Percentiles rank a stretch among this genome's conserved stretches.
Evolutionary conservation across 2,329 filamentous ascomycete genomes (phyloP).

Genomic region (Chrysoporthe cubensis): DNA sequence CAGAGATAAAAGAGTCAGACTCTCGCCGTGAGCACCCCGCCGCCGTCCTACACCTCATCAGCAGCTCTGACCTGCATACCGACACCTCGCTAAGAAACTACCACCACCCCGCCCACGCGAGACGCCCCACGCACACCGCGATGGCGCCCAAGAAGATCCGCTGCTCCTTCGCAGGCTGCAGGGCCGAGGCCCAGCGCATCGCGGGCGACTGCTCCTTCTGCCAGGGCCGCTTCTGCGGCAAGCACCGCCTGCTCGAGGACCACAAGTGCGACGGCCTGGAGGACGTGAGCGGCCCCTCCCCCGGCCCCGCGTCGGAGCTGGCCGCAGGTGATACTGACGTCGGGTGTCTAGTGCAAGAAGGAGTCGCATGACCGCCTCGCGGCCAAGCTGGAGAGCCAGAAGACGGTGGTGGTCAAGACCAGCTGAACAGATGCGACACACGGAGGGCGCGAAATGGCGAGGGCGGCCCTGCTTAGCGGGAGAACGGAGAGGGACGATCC

Average conservation of each 20-base stretch:
- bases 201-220: slow-evolving; percentile 97
- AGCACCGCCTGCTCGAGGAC: slow-evolving; percentile 90
- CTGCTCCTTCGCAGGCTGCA: slow-evolving; percentile 90
- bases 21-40: too few relatives aligned
- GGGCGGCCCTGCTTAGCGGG: neutral
- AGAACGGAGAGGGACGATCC: too few relatives aligned
- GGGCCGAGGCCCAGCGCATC: slow-evolving; percentile 85
- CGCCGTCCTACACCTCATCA: too few relatives aligned
- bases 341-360: slow-evolving; percentile 77
- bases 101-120: too few relatives aligned
- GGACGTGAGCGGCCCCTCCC: slow-evolving; percentile 63
- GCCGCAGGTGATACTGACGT: slow-evolving; percentile 24
- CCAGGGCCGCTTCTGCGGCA: slow-evolving; percentile 90
- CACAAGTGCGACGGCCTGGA: slow-evolving; percentile 92
- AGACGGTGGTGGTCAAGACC: slow-evolving; percentile 91
- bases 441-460: neutral
- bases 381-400: slow-evolving; percentile 86
- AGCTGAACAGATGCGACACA: slow-evolving; percentile 58
- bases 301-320: neutral
- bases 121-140: too few relatives aligned
- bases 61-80: too few relatives aligned
- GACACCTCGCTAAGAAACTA: too few relatives aligned
- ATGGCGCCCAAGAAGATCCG: slow-evolving; percentile 78
- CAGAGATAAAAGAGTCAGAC: too few relatives aligned
- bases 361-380: slow-evolving; percentile 94